A percentile compares a stretch with the other conserved stretches of the same genome.
phyloP scores from a whole-genome alignment of 306 rosid genomes.

The Castanea crenata region DNA sequence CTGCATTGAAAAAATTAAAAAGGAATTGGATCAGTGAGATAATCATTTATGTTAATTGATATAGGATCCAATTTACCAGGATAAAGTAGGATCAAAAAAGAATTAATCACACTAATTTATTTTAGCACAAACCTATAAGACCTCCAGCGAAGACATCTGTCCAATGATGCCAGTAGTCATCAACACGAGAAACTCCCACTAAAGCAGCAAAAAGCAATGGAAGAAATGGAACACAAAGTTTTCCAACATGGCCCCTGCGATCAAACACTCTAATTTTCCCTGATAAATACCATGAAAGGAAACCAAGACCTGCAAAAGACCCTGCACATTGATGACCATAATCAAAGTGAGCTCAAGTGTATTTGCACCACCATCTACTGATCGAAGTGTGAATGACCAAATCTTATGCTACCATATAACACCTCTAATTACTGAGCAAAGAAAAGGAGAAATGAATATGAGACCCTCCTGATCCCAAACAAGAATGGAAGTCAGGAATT shows the following conservation, averaged over 20 bases:
- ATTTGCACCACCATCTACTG: too few species aligned
- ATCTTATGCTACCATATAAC: too few species aligned
- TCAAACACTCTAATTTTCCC: slow-evolving; percentile 84
- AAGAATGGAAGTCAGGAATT: too few species aligned
- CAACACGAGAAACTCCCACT: slow-evolving; percentile 84
- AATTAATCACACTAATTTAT: background rate
- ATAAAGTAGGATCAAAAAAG: background rate
- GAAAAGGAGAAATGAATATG: too few species aligned
- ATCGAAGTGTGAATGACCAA: too few species aligned
- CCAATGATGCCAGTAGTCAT: slow-evolving; percentile 99
- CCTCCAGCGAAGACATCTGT: slow-evolving; percentile 85
- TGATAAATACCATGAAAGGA: slow-evolving; percentile 71
- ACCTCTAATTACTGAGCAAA: too few species aligned
- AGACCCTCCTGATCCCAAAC: too few species aligned
- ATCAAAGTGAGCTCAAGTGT: too few species aligned
- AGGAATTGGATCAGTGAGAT: background rate
- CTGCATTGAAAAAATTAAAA: slow-evolving; percentile 35
- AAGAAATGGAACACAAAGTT: slow-evolving; percentile 65
- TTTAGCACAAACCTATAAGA: slow-evolving; percentile 60
- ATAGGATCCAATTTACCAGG: slow-evolving; percentile 2
- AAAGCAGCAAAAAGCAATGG: slow-evolving; percentile 77
- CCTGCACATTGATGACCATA: slow-evolving; percentile 35
- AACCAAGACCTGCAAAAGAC: slow-evolving; percentile 92
- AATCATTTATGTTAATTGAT: slow-evolving; percentile 26
- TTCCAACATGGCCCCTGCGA: slow-evolving; percentile 74